phyloP scores from a whole-genome alignment of 2,329 filamentous ascomycete genomes.

The Trichothecium roseum region DNA sequence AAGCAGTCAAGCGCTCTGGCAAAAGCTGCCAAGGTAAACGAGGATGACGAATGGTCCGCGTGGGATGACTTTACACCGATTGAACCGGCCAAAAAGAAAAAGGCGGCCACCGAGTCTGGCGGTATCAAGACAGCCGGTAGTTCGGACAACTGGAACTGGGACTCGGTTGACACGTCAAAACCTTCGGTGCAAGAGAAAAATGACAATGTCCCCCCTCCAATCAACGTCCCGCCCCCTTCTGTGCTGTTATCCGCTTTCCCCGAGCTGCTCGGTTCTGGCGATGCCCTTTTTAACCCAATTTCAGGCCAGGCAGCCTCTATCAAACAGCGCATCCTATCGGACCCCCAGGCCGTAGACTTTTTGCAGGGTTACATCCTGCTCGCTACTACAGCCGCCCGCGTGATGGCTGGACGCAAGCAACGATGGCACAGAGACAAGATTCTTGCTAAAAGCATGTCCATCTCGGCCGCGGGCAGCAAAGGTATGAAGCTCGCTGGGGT shows the following conservation, averaged over 20 bases:
- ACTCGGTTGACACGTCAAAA: constrained; percentile 24
- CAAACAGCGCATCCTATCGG: constrained; percentile 53
- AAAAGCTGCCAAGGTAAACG: constrained; percentile 8
- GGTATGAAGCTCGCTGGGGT: constrained; percentile 88
- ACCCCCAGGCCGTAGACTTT: constrained; percentile 52
- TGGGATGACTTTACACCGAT: constrained; percentile 33
- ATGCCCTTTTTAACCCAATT: constrained; percentile 56
- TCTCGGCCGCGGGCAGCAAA: constrained; percentile 64
- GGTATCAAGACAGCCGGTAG: constrained; percentile 8
- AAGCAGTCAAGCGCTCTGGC: constrained; percentile 7
- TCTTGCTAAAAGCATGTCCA: constrained; percentile 79
- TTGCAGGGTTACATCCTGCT: constrained; percentile 54
- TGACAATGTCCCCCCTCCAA: constrained; percentile 51
- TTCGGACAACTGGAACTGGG: constrained; percentile 38
- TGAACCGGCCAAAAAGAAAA: constrained; percentile 2
- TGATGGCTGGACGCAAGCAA: constrained; percentile 74
- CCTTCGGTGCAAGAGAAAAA: constrained; percentile 7
- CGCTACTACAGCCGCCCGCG: constrained; percentile 59
- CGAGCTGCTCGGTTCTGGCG: constrained; percentile 55
- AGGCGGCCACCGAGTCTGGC: constrained; percentile 9
- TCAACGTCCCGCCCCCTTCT: constrained; percentile 81
- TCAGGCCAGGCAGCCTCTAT: constrained; percentile 45
- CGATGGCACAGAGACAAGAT: constrained; percentile 88
- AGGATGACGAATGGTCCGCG: constrained; percentile 39
- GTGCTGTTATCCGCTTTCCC: constrained; percentile 71